Base-by-base conservation (phyloP, 2,329 filamentous ascomycete species). In the Chaetomium sp. region DNA sequence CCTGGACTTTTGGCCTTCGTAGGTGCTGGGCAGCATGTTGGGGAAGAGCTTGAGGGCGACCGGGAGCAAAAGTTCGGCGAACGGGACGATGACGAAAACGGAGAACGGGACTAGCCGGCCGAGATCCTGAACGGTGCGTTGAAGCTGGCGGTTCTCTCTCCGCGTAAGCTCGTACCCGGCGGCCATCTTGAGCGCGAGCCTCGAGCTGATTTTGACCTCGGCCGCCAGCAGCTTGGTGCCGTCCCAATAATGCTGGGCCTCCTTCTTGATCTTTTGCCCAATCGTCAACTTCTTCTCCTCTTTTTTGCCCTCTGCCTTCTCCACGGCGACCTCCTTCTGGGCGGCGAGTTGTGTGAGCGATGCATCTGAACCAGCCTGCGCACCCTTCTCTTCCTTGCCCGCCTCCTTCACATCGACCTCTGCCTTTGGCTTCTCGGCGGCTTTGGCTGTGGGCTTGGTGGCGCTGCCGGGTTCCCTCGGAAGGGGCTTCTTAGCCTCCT, bases 11-110 rank as follows among this genome's bases (percentile, higher is more conserved):
- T 96, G 90, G 33, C 87, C 93, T 79, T 99, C 95, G 76, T 96
- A 99, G 29, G 95, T 99, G 82, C 93, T 97, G 57, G 95, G 95
- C 60, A 99, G 88, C 79, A 99, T 85, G 79, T 98, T 98, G 76
- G 95, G 95, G 86, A 99, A 99, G 54, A 99, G 81, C 80, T 91
- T 96, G 57, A 99, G 84, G 8, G 94, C 95, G 55, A 99, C 83
- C 1, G 95, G 95, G 25, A 98, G 87, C 53, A 99, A 85, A 42
- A 97, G 83, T 80, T 99, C 95, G 65, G 93, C 95, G 70, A 99
- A 96, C 1, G 95, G 95, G 47, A 99, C 93, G 70, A 99, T 94
- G 72, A 99, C 86, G 78, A 99, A 99, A 71, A 97, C 90, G 8
- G 93, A 96, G 78, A 99, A 99, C 19, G 95, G 95, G 16, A 99